These are phyloP conservation scores for Penicillium mononematosum DNA, from an alignment of 495 filamentous ascomycete genomes.

Conservation along the genomic window DNA sequence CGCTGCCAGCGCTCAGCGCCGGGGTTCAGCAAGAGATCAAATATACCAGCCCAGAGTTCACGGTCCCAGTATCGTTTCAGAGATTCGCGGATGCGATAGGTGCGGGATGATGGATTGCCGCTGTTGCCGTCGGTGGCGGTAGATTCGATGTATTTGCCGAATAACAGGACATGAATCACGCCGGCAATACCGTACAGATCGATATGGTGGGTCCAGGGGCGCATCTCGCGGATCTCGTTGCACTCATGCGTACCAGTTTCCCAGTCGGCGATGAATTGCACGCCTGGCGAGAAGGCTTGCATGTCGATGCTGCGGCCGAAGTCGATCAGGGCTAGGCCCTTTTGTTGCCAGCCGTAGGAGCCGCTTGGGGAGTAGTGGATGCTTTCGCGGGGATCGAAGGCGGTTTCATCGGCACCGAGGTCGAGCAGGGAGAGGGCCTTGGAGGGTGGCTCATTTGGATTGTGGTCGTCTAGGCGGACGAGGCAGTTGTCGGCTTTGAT, in stretches of 20 bases:
- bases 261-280: conserved; percentile 95
- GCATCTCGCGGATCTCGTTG: conserved; percentile 86
- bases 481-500: conserved; percentile 95
- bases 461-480: conserved; percentile 66
- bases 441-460: conserved; percentile 22
- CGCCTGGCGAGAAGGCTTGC: conserved; percentile 70
- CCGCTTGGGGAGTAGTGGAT: conserved; percentile 68
- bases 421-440: conserved; percentile 34
- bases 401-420: conserved; percentile 42
- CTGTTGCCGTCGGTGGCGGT: conserved; percentile 46
- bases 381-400: conserved; percentile 41
- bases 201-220: conserved; percentile 94
- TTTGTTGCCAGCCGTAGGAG: conserved; percentile 70
- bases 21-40: conserved; percentile 87
- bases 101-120: conserved; percentile 30
- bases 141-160: conserved; percentile 93
- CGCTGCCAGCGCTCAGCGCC: conserved; percentile 46
- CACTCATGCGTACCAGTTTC: conserved; percentile 80
- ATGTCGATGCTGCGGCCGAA: conserved; percentile 96
- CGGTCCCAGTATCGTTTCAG: conserved; percentile 95
- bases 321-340: conserved; percentile 86
- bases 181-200: conserved; percentile 92
- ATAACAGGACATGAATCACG: conserved; percentile 80
- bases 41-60: conserved; percentile 80
- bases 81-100: conserved; percentile 68